Percentiles rank a stretch among this genome's conserved stretches.
phyloP scores from a whole-genome alignment of 305 asterid genomes.

The Rubia tinctorum region DNA sequence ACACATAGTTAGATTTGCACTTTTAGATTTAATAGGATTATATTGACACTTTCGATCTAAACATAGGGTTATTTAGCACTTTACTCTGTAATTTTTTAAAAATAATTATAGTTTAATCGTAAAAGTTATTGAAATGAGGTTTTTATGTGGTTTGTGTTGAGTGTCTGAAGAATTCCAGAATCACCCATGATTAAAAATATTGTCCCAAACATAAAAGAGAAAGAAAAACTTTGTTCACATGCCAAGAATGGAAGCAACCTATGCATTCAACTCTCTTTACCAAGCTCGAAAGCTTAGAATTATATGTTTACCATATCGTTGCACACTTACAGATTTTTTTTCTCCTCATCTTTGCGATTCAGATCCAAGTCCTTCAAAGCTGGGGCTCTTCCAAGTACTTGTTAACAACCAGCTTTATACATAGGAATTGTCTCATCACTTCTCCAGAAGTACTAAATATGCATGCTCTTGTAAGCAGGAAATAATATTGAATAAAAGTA shows the following conservation, averaged over 20 bases:
- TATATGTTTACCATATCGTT: conserved; percentile 1
- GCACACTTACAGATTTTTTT: not conserved
- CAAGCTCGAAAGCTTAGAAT: not conserved
- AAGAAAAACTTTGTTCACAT: conserved; percentile 8
- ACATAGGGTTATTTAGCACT: too few relatives aligned
- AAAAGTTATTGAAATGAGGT: too few relatives aligned
- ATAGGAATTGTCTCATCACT: conserved; percentile 27
- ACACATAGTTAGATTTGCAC: too few relatives aligned
- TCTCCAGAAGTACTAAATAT: conserved; percentile 13
- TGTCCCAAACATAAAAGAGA: conserved; percentile 16
- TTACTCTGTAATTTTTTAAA: too few relatives aligned
- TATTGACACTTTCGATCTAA: too few relatives aligned
- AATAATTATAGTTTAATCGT: too few relatives aligned
- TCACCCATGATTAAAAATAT: not conserved
- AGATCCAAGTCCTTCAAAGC: conserved; percentile 26
- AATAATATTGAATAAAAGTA: conserved; percentile 18
- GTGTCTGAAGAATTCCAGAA: not conserved
- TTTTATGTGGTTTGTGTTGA: not conserved
- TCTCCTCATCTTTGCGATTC: conserved; percentile 19
- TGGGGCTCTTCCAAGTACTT: conserved; percentile 31
- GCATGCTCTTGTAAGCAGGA: conserved; percentile 22
- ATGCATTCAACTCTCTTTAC: not conserved
- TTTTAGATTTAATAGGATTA: too few relatives aligned
- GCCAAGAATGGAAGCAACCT: conserved; percentile 2
- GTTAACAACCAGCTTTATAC: conserved; percentile 29